Evolutionary conservation across 2,329 filamentous ascomycete genomes (phyloP).

Genomic region (Capronia americana): DNA sequence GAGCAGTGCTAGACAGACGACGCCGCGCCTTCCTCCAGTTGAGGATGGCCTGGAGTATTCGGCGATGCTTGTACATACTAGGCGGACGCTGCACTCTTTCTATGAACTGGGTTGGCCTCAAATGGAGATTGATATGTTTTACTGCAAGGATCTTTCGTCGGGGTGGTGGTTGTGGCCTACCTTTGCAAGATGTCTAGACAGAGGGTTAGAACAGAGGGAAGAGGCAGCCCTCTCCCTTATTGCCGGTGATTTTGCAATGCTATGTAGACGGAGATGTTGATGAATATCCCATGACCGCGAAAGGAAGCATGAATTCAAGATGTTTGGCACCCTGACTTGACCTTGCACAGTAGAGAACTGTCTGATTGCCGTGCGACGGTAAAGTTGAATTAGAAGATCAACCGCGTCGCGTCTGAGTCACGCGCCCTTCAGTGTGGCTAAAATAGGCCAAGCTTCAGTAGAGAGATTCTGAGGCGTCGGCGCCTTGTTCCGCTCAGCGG

Average conservation of each 20-base stretch:
- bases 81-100: background rate
- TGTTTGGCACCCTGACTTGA: background rate
- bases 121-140: background rate
- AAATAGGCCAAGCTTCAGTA: background rate
- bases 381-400: background rate
- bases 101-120: background rate
- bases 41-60: slow-evolving; percentile 3
- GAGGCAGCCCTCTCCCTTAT: slow-evolving; percentile 7
- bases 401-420: background rate
- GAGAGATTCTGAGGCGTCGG: background rate
- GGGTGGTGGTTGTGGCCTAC: too few relatives aligned
- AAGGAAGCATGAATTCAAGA: background rate
- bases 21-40: slow-evolving; percentile 1
- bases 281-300: background rate
- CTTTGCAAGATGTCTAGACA: slow-evolving; percentile 1
- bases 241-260: slow-evolving; percentile 8
- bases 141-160: background rate
- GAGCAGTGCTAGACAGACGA: background rate
- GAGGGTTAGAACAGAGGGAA: background rate
- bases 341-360: background rate
- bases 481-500: background rate
- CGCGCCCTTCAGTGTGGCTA: background rate
- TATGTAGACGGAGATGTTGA: background rate
- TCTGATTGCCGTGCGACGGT: background rate
- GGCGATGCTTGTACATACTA: slow-evolving; percentile 12